A percentile compares a stretch with the other conserved stretches of the same genome.
phyloP scores from a whole-genome alignment of 1,284 basidiomycete species.

The Tilletiaria anomala region DNA sequence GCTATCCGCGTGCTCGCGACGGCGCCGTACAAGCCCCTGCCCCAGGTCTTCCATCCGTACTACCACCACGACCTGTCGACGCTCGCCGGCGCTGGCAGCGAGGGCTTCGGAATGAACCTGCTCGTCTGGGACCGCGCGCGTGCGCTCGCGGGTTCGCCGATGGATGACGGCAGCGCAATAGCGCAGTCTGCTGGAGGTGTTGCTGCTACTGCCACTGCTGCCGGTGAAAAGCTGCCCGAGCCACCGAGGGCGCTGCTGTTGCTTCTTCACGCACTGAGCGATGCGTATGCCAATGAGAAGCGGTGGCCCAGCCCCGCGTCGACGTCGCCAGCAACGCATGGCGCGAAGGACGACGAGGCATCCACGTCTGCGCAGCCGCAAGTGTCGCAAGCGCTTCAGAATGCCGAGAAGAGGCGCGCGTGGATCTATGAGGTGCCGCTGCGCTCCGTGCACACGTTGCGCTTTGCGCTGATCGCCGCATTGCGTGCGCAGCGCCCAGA shows the following conservation, averaged over 20 bases:
- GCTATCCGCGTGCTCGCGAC: slow-evolving; percentile 7
- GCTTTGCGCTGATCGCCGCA: slow-evolving; percentile 56
- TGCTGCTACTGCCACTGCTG: too few relatives aligned
- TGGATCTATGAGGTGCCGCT: slow-evolving; percentile 74
- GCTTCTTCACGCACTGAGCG: slow-evolving; percentile 52
- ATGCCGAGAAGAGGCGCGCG: slow-evolving; percentile 62
- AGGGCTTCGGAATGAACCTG: slow-evolving; percentile 34
- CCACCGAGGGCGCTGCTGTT: slow-evolving; percentile 62
- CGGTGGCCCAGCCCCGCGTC: slow-evolving; percentile 14
- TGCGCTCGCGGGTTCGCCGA: slow-evolving; percentile 13
- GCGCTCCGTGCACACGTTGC: slow-evolving; percentile 61
- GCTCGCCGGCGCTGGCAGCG: slow-evolving; percentile 17
- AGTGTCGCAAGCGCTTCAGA: too few relatives aligned
- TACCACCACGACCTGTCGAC: slow-evolving; percentile 32
- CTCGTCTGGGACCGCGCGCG: slow-evolving; percentile 15
- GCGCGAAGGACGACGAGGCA: slow-evolving; percentile 2
- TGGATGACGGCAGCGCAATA: not conserved
- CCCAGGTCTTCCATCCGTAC: slow-evolving; percentile 31
- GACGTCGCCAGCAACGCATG: slow-evolving; percentile 1
- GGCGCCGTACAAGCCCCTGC: slow-evolving; percentile 26
- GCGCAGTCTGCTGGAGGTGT: not conserved
- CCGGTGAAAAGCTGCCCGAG: slow-evolving; percentile 13
- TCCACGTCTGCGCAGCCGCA: not conserved
- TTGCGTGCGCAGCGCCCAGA: slow-evolving; percentile 13
- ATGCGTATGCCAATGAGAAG: slow-evolving; percentile 51